A percentile compares a stretch with the other conserved stretches of the same genome.
These are phyloP conservation scores for Seminavis robusta DNA, from an alignment of 108 stramenopile genomes.

Conservation along the genomic window DNA sequence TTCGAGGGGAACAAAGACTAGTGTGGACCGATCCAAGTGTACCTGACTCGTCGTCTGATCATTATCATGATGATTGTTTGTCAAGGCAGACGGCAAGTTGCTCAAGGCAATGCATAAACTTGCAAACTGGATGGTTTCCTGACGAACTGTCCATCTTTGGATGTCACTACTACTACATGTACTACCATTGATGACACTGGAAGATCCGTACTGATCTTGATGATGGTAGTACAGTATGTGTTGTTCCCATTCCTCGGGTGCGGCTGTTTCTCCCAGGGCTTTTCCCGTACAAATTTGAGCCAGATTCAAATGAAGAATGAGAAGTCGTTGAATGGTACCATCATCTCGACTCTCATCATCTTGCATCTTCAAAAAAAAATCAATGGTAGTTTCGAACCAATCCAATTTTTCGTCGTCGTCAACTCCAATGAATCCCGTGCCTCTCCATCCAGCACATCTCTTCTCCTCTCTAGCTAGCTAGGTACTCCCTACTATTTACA, in stretches of 20 bases:
- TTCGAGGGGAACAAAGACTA: conserved; percentile 68
- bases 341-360: no score
- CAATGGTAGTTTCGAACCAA: no score
- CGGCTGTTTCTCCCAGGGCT: conserved; percentile 56
- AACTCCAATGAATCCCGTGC: neutral
- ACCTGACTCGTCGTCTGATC: conserved; percentile 35
- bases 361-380: no score
- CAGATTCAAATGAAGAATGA: conserved; percentile 28
- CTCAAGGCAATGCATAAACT: conserved; percentile 59
- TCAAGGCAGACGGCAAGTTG: conserved; percentile 43
- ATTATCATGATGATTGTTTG: neutral
- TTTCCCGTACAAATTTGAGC: conserved; percentile 20
- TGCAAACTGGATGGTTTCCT: conserved; percentile 64
- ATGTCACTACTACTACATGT: neutral
- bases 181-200: conserved; percentile 13
- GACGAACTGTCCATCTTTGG: conserved; percentile 4
- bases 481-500: neutral
- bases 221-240: conserved; percentile 66
- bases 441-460: neutral
- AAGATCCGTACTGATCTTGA: conserved; percentile 10
- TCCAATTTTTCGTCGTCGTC: neutral
- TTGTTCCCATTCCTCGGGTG: conserved; percentile 57
- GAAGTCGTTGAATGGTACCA: conserved; percentile 30
- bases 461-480: neutral
- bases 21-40: conserved; percentile 48